Evolutionary conservation across 2,329 filamentous ascomycete species (phyloP), one percentile per base, ranked within the genome.

Genomic region (Kalmusia sp.): DNA sequence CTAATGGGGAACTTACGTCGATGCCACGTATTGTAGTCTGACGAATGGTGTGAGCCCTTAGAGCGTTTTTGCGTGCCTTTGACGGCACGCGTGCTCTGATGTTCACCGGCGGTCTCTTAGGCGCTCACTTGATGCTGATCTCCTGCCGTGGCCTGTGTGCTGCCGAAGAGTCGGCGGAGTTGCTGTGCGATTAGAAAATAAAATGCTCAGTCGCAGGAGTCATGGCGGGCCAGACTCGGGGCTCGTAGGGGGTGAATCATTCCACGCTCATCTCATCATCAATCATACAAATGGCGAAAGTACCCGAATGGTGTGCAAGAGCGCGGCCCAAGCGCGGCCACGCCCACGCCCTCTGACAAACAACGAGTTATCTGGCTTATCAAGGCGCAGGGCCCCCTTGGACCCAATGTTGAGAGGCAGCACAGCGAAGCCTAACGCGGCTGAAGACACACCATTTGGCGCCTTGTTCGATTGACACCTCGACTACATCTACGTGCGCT

Each of bases 211-310:
- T 35, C 38, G 12, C 17, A n/a, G 17, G 41, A 44, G 27, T 44
- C 27, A 33, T 44, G 6, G 25, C 15, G 39, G 39, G 22, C 2
- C 24, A 30, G 31, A 14, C 40, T 51, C 40, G 40, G 31, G 49
- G 4, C 11, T 28, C n/a, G 17, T 33, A 15, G 27, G 15, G 33
- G n/a, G 9, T 31, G 22, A 17, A 27, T 55, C 40, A 30, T 19
- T 30, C 11, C 21, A 19, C 11, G 34, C 52, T 55, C 52, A 54
- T 54, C 37, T 31, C 51, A 44, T 44, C 45, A 54, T 54, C 33
- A 46, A 35, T 33, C 15, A 46, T n/a, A 28, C n/a, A 21, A 28
- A 35, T 35, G 33, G 21, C 38, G 21, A 40, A 15, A 25, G 12
- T 25, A 7, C 38, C 38, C 38, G 38, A 22, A 25, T 22, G 27